These are phyloP conservation scores for Breviolum minutum DNA, from an alignment of 73 alveolate genomes.

Conservation along the genomic window DNA sequence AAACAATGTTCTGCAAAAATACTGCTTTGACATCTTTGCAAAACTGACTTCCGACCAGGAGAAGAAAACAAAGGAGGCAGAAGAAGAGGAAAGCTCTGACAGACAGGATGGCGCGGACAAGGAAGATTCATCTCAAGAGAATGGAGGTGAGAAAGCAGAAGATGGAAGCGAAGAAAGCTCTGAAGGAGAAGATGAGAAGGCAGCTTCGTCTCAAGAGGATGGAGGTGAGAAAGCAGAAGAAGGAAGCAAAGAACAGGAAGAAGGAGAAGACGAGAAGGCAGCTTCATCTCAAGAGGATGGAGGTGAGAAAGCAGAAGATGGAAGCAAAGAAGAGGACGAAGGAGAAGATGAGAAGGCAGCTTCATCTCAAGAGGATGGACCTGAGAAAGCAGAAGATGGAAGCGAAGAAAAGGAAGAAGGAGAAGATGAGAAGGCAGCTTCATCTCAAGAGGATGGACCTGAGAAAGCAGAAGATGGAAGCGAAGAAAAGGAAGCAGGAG, in stretches of 20 bases:
- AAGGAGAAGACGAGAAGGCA: neutral
- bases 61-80: neutral
- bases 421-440: neutral
- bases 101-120: neutral
- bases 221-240: neutral
- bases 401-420: neutral
- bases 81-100: neutral
- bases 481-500: neutral
- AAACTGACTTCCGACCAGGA: neutral
- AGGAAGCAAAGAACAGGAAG: neutral
- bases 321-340: neutral
- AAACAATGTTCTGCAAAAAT: too few relatives aligned
- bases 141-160: neutral
- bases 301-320: neutral
- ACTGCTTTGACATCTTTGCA: neutral
- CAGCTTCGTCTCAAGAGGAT: neutral
- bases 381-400: neutral
- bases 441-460: neutral
- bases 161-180: neutral
- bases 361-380: neutral
- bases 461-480: neutral
- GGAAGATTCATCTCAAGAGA: neutral
- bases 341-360: neutral
- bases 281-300: neutral
- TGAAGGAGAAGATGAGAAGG: neutral